Base-by-base conservation (phyloP, 2,329 filamentous ascomycete species). In the Cladorrhinum sp. region DNA sequence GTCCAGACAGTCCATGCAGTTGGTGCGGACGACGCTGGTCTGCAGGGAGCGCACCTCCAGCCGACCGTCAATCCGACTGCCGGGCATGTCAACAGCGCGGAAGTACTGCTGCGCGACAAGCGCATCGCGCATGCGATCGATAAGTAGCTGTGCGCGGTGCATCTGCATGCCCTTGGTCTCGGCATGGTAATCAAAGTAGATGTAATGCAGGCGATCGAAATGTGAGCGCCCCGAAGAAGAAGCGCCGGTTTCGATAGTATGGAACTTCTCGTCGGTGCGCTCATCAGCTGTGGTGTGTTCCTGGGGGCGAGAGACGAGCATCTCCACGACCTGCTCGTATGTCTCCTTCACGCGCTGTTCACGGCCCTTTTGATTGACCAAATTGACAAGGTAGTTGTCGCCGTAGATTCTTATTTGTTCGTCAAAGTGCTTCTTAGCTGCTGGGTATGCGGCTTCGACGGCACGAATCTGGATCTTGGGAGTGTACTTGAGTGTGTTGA, bases 1-100 rank as follows among this genome's bases (percentile, higher is more conserved):
- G 75, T 99, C 95, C 13, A 99, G 84, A 67, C 96, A 99, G 76
- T 99, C 95, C 95, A 99, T 99, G 78, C 95, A 99, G 75, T 99
- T 99, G 41, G 95, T 97, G 57, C 95, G 88, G 65, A 99, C 93
- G 16, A 98, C 93, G 63, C 91, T 92, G 1, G 87, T 91, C 79
- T 99, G 95, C 65, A 85, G 82, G 63, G 85, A 88, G 65, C 92
- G 87, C 32, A 92, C 85, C 68, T 98, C 93, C 12, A 97, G 81
- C 18, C 85, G 85, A 27, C 89, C 90, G 61, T 87, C 81, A 54
- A 80, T 73, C 55, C 64, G 64, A 67, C 85, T 84, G 49, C 86
- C 90, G 1, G 92, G 91, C 79, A 89, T 90, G 73, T 97, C 92
- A 25, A 93, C 86, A 38, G 91, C 93, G 64, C 92, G 89, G 82